Base-by-base conservation (phyloP, 805 yeast species). In the Torulaspora franciscae region DNA sequence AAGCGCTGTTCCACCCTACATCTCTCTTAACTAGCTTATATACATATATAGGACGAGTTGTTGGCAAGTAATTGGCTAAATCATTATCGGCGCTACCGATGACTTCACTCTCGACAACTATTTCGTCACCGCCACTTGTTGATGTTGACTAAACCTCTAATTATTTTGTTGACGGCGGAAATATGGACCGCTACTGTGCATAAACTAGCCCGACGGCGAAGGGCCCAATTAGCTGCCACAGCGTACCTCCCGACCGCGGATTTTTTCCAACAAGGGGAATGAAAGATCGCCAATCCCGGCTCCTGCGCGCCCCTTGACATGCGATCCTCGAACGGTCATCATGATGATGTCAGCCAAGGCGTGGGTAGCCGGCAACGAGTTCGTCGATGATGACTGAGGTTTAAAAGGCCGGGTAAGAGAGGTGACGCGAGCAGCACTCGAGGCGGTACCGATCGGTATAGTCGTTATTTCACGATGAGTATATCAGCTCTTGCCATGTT, bases 41-140 rank as follows among this genome's bases (percentile, higher is more conserved):
- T 40, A 26, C 13, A 32, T 40, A 25, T 27, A 27, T 10, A 27
- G 11, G 10, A 19, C 22, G 22, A n/a, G 3, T 19, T 19, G 22
- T 19, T 19, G 22, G 22, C 5, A 5, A 19, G 22, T 19, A 19
- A 19, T 19, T 3, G 5, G 5, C 22, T 5, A 19, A 5, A 4
- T 5, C 22, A 32, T 32, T 24, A 35, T 23, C 38, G 38, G 38
- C 10, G 8, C 8, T 5, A 15, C 19, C 34, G 34, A 19, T 38
- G 41, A 38, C 41, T 38, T 38, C 41, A 38, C 24, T n/a, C 34
- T 13, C 28, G 19, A 19, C 27, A 14, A 28, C 8, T 14, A 6
- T 38, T 38, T 38, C 41, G 41, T 38, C 41, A 38, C 34, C 32
- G 28, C 25, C 22, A 25, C 22, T 28, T 19, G 19, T 7, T 30